These are phyloP conservation scores for Arabidopsis arenosa DNA, from an alignment of 345 rosid genomes.

Conservation along the genomic window DNA sequence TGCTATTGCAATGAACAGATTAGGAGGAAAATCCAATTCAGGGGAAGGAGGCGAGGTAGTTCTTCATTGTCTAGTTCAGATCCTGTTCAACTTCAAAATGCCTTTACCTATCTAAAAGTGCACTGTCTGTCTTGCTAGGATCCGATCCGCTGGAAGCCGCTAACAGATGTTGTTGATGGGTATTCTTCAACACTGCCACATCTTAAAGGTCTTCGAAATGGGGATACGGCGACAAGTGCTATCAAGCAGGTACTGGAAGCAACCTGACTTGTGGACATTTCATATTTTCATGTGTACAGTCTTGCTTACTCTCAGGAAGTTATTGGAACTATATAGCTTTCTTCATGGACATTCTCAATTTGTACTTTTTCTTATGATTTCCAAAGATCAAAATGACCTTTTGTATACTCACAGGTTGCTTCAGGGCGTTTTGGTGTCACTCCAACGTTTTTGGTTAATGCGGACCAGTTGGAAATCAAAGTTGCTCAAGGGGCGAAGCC, in stretches of 20 bases:
- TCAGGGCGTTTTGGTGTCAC: conserved; percentile 99
- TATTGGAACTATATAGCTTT: conserved; percentile 12
- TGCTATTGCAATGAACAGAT: conserved; percentile 97
- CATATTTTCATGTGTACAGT: conserved; percentile 24
- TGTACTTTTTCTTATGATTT: conserved; percentile 22
- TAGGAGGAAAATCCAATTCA: conserved; percentile 96
- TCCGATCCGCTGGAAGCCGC: conserved; percentile 96
- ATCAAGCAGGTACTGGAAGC: conserved; percentile 77
- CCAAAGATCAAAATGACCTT: conserved; percentile 23
- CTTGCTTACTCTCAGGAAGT: conserved; percentile 24
- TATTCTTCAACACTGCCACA: conserved; percentile 97
- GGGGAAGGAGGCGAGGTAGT: conserved; percentile 99
- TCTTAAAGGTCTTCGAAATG: conserved; percentile 99
- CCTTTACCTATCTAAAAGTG: not conserved
- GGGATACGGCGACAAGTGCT: conserved; percentile 99
- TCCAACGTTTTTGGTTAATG: conserved; percentile 93
- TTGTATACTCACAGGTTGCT: conserved; percentile 71
- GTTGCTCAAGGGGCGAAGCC: conserved; percentile 99
- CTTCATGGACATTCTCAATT: conserved; percentile 14
- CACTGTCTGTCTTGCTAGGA: conserved; percentile 56
- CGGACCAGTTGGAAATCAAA: conserved; percentile 94
- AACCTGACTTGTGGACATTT: conserved; percentile 21
- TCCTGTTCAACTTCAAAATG: not conserved
- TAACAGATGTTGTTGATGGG: conserved; percentile 94
- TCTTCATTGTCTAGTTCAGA: conserved; percentile 27